Evolutionary conservation across 441 rosid genomes (phyloP).

Genomic region (Bruguiera hainesii): DNA sequence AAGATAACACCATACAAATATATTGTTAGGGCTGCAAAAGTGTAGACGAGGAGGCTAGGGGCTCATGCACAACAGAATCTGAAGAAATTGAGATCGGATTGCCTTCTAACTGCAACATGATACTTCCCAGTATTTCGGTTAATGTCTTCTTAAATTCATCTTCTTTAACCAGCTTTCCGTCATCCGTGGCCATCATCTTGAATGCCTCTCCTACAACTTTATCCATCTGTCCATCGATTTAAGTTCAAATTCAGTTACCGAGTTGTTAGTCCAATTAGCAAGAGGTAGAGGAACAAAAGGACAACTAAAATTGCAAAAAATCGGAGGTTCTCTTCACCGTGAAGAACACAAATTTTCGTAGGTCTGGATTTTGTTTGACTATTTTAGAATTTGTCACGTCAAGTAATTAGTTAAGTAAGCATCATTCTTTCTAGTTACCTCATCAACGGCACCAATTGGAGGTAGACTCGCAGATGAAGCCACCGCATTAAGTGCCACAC

Average conservation of each 20-base stretch:
- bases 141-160: slow-evolving; percentile 81
- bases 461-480: slow-evolving; percentile 81
- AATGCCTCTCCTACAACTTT: slow-evolving; percentile 46
- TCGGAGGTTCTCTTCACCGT: too few species aligned
- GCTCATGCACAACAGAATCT: slow-evolving; percentile 92
- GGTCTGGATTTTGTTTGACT: too few species aligned
- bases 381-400: too few species aligned
- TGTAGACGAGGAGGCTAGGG: slow-evolving; percentile 54
- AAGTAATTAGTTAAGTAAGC: background rate
- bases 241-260: background rate
- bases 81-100: slow-evolving; percentile 66
- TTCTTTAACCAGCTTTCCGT: slow-evolving; percentile 71
- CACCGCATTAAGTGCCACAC: slow-evolving; percentile 57
- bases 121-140: slow-evolving; percentile 67
- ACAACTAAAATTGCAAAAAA: too few species aligned
- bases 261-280: background rate
- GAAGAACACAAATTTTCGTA: too few species aligned
- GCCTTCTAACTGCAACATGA: slow-evolving; percentile 83
- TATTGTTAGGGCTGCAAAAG: slow-evolving; percentile 39
- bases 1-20: background rate
- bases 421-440: slow-evolving; percentile 36
- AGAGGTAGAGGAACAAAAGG: too few species aligned
- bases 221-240: slow-evolving; percentile 50
- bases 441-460: slow-evolving; percentile 77
- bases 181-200: slow-evolving; percentile 66